Evolutionary conservation across 108 stramenopile genomes (phyloP), one percentile per base, ranked within the genome.

Genomic region (Halocafeteria seosinensis): DNA sequence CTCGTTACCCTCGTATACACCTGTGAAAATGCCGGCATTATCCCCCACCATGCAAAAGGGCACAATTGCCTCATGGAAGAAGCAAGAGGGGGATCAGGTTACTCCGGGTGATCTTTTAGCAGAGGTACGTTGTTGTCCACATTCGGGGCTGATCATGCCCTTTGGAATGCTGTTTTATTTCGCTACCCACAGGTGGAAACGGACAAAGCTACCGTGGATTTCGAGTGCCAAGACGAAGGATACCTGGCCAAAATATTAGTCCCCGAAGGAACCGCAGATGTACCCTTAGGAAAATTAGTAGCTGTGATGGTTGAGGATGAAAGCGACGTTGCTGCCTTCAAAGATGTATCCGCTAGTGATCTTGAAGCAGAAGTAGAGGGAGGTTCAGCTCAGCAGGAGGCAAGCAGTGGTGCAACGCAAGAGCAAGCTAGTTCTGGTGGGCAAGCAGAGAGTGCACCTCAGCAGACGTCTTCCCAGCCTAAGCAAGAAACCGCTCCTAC

Each of bases 121-220:
- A 21, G 42, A 58, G 37, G 63, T 61, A 58, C 30, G 61, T 67
- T 58, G 62, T 75, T 61, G n/a, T 28, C n/a, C 94, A 94, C 33
- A 81, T 82, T 57, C 78, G 95, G 57, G 76, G 90, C 21, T 79
- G 79, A 62, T 94, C 92, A 90, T 85, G 84, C 66, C 78, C 88
- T 17, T 37, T 77, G 33, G 87, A 87, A 62, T 90, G 94, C 29
- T 80, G 86, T 38, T 63, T 61, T 8, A 88, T 98, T 64, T 50
- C 68, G 12, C 89, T 94, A 0, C 42, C 89, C 90, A 38, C 85
- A 92, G 50, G 89, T 98, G 58, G 92, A 98, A 66, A 98, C 95
- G 0, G 95, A 98, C 74, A 98, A 98, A 77, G 95, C 95, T 21
- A 78, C 86, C 55, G 92, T 98, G 50, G 90, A 87, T 66, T 94